Evolutionary conservation across 441 rosid species (phyloP).

Genomic region (Geranium incanum): DNA sequence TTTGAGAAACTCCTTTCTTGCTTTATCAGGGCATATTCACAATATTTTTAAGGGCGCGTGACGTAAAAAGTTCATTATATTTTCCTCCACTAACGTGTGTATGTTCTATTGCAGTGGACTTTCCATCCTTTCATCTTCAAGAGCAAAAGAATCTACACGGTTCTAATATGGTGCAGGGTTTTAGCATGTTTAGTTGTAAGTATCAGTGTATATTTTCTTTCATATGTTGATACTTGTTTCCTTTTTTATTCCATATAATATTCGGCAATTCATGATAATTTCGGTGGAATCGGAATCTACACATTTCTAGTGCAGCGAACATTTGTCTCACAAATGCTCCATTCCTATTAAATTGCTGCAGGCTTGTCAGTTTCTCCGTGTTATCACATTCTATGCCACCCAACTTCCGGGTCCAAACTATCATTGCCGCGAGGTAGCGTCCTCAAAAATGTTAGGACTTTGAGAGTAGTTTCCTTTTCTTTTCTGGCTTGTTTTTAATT

Average conservation of each 20-base stretch:
- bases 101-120: constrained; percentile 70
- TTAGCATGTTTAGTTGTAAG: constrained; percentile 93
- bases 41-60: background rate
- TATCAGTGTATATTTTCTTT: constrained; percentile 11
- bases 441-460: constrained; percentile 5
- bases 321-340: constrained; percentile 16
- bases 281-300: background rate
- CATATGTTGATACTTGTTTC: background rate
- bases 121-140: constrained; percentile 93
- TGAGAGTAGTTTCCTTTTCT: background rate
- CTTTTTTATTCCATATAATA: background rate
- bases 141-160: constrained; percentile 93
- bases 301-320: background rate
- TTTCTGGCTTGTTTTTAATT: background rate
- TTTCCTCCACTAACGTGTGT: background rate
- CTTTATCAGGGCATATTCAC: background rate
- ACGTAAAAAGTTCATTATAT: background rate
- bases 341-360: constrained; percentile 26
- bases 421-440: constrained; percentile 87
- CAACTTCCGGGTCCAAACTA: constrained; percentile 99
- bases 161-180: constrained; percentile 94
- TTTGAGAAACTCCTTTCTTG: background rate
- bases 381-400: constrained; percentile 86
- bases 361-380: constrained; percentile 82
- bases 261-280: background rate